Base-by-base conservation (phyloP, 148 eudicot species). In the Camellia sinensis region DNA sequence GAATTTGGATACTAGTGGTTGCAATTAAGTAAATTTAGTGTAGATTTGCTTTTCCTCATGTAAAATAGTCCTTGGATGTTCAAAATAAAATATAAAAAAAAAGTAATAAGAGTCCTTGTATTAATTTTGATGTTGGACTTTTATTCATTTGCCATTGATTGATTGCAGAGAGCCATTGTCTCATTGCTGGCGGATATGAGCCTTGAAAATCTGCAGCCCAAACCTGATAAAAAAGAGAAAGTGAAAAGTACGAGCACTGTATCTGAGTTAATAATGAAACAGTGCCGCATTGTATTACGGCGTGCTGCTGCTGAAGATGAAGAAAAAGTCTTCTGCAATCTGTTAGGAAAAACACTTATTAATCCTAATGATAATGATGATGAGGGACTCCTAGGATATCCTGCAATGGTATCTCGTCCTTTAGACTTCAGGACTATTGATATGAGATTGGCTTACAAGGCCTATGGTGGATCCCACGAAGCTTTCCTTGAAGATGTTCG, bases 351-450 rank as follows among this genome's bases (percentile, higher is more conserved):
- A 82, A 81, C 89, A 59, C 53, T 78, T 74, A 53, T 85, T 70
- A 80, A 79, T 74, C 84, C 80, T 18, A 80, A 81, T 75, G 89
- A 86, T 76, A 83, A 83, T 72, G 90, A 87, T 64, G 90, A 89
- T 22, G 88, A 85, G 67, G 92, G 92, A 50, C 80, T 87, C 81
- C 83, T 89, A 22, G 88, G 90, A 62, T 84, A 84, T 85, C 86
- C 92, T 73, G 84, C 90, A 43, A 87, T 86, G 82, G 92, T 89
- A 1, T 85, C 92, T 64, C 87, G 92, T 67, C 92, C 92, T 70
- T 78, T 89, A 56, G 92, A 89, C 76, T 89, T 89, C 81, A 80
- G 92, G 82, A 83, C 85, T 19, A 86, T 89, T 80, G 92, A 89
- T 83, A 61, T 87, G 43, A 86, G 89, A 78, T 79, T 89, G 88